A percentile compares a stretch with the other conserved stretches of the same genome.
phyloP scores from a whole-genome alignment of 305 asterid species.

The Solanum hybrid region DNA sequence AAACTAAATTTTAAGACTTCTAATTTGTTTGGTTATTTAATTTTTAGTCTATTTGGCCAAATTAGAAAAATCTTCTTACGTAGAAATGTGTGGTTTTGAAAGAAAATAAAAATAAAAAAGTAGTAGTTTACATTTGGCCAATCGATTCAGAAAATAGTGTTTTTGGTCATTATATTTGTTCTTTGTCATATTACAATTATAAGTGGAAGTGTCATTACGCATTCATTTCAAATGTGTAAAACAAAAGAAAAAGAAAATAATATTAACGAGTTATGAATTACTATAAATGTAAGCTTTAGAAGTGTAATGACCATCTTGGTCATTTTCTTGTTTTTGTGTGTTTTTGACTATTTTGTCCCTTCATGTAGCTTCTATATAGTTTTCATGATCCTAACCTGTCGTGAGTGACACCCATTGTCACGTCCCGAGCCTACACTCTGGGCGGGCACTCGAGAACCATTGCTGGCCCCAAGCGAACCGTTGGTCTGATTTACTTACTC shows the following conservation, averaged over 20 bases:
- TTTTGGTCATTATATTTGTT: not conserved
- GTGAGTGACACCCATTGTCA: not conserved
- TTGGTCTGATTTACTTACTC: no score
- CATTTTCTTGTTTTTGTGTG: not conserved
- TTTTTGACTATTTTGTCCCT: not conserved
- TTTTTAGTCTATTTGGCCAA: not conserved
- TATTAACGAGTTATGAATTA: not conserved
- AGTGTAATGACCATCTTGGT: not conserved
- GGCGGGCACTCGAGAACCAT: no score
- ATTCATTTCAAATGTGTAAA: not conserved
- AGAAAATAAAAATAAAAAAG: not conserved
- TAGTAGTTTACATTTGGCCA: not conserved
- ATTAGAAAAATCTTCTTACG: not conserved
- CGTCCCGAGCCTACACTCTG: no score
- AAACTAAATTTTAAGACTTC: not conserved
- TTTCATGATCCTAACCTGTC: not conserved
- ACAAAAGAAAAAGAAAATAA: not conserved
- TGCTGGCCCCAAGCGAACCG: no score
- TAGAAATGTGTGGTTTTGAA: not conserved
- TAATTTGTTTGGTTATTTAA: not conserved
- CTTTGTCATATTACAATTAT: not conserved
- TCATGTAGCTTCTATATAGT: not conserved
- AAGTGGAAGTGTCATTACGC: not conserved
- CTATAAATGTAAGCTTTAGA: not conserved
- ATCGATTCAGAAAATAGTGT: not conserved